Base-by-base conservation (phyloP, 1,284 basidiomycete species). In the Papiliotrema flavescens region DNA sequence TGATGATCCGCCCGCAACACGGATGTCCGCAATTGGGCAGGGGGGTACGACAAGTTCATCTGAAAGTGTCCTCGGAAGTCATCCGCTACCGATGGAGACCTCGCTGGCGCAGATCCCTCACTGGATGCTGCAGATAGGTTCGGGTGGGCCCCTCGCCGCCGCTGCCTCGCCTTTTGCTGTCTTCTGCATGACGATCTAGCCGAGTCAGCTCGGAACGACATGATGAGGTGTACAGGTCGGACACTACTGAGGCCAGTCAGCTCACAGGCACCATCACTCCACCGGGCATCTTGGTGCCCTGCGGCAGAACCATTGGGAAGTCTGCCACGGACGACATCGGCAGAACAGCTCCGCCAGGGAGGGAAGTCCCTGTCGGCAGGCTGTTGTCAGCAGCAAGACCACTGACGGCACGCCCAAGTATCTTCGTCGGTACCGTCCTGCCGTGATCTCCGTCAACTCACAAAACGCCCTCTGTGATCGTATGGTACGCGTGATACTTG, bases 401-500 rank as follows among this genome's bases (percentile, higher is more conserved):
- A 13, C 19, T 5, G 42, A 44, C n/a, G 42, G 14, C 7, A 22
- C 15, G 19, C 23, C 26, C 28, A 55, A 34, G 14, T 11, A 11
- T 32, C 28, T 32, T 5, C 28, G 28, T 11, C 28, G 28, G 28
- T 11, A 32, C 5, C 6, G 28, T 11, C 11, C 28, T 5, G 6
- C 28, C 28, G 28, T 5, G 5, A 20, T 2, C 15, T 7, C 22
- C 6, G 26, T 20, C 11, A n/a, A 61, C 67, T 56, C 46, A 71
- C 69, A 71, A 71, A 8, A 71, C 69, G 3, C 69, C 69, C 52
- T 71, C 69, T 3, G 69, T 71, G 23, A 71, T 71, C 2, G 69
- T 71, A 47, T 71, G 69, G 56, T 71, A 71, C 2, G 69, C 69
- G 47, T 71, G 69, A 57, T 71, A 71, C 47, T 71, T 71, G 54